A percentile compares a stretch with the other conserved stretches of the same genome.
Conservation (phyloP, 2,329 filamentous ascomycete genomes). For the Passalora sequoiae region DNA sequence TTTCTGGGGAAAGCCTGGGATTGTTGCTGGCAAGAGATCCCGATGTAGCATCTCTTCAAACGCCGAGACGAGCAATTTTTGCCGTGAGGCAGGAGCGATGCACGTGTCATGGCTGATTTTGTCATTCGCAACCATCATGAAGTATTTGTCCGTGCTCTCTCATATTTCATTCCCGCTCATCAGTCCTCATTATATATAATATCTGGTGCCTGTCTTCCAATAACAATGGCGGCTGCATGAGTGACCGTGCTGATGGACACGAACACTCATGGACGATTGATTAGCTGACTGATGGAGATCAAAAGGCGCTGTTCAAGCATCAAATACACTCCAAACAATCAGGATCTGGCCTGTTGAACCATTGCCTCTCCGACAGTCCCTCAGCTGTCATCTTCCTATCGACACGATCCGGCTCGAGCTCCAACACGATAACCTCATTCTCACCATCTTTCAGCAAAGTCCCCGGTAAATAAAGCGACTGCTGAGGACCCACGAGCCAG, state of each 20-base stretch:
- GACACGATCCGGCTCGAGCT: conserved; percentile 10
- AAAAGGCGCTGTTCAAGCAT: not conserved
- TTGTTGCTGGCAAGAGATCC: not conserved
- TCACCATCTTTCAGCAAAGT: conserved; percentile 5
- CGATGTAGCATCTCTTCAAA: not conserved
- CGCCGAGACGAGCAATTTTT: not conserved
- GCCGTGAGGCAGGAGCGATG: not conserved
- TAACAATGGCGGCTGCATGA: too few relatives aligned
- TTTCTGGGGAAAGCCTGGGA: not conserved
- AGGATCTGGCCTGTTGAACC: conserved; percentile 8
- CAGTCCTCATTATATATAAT: too few relatives aligned
- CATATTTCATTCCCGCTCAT: too few relatives aligned
- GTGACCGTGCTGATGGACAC: too few relatives aligned
- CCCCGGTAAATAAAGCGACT: conserved; percentile 13
- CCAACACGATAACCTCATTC: conserved; percentile 10
- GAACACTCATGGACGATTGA: too few relatives aligned
- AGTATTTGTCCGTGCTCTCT: too few relatives aligned
- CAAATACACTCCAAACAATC: conserved; percentile 12
- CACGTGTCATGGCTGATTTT: too few relatives aligned
- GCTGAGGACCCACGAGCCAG: conserved; percentile 13
- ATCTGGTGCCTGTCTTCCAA: too few relatives aligned
- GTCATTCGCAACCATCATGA: too few relatives aligned
- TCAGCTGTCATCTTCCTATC: conserved; percentile 8
- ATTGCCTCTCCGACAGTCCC: conserved; percentile 7
- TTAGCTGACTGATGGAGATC: too few relatives aligned